phyloP scores from a whole-genome alignment of 1,139 yeast genomes.

The Yamadazyma diddensiae region DNA sequence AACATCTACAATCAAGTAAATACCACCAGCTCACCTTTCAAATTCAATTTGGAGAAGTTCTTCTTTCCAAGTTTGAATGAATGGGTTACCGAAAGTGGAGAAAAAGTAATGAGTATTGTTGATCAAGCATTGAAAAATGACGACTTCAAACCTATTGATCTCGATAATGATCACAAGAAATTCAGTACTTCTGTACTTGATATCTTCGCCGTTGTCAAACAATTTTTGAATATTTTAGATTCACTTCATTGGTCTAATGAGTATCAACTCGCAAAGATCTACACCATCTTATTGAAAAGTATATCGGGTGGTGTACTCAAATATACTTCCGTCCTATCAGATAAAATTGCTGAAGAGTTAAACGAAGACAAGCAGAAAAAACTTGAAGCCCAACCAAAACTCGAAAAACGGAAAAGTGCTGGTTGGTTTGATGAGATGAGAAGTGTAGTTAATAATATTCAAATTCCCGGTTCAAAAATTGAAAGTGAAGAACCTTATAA shows the following conservation, averaged over 20 bases:
- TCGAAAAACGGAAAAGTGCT: constrained; percentile 24
- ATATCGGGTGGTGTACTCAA: constrained; percentile 58
- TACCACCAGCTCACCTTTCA: constrained; percentile 34
- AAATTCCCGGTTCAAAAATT: constrained; percentile 24
- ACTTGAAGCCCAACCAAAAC: constrained; percentile 18
- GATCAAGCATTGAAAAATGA: constrained; percentile 56
- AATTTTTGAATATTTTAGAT: constrained; percentile 53
- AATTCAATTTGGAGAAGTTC: constrained; percentile 56
- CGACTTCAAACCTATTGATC: constrained; percentile 51
- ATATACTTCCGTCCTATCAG: constrained; percentile 50
- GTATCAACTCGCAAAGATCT: constrained; percentile 56
- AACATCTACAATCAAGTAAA: constrained; percentile 52
- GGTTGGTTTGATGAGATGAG: constrained; percentile 46
- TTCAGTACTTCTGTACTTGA: constrained; percentile 61
- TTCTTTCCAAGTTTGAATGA: constrained; percentile 57
- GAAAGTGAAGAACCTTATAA: constrained; percentile 54
- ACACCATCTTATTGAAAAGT: constrained; percentile 57
- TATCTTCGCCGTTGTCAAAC: constrained; percentile 60
- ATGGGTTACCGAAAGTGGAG: constrained; percentile 56
- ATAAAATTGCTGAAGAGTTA: constrained; percentile 48
- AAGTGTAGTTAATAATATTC: constrained; percentile 47
- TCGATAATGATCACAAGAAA: constrained; percentile 34
- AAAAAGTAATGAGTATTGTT: constrained; percentile 48
- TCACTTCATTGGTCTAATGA: constrained; percentile 61
- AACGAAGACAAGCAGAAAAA: constrained; percentile 34